These are phyloP conservation scores for Parascedosporium putredinis DNA, from an alignment of 2,329 filamentous ascomycete species.

Conservation along the genomic window DNA sequence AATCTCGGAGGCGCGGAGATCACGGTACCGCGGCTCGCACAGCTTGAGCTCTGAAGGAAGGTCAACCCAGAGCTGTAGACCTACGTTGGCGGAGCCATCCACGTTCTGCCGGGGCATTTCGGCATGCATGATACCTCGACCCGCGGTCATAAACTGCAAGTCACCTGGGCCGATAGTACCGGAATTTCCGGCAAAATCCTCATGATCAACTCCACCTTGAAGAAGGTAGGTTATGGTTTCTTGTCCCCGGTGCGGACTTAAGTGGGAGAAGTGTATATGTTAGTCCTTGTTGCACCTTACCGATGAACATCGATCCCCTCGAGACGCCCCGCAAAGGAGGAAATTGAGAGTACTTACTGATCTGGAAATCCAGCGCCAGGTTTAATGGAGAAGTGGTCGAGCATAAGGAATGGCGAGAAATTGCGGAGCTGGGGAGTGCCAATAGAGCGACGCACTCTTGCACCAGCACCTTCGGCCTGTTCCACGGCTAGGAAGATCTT, in stretches of 20 bases:
- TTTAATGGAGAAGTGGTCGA: conserved; percentile 79
- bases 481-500: conserved; percentile 78
- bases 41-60: conserved; percentile 70
- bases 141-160: conserved; percentile 96
- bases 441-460: conserved; percentile 75
- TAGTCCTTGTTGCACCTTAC: no score
- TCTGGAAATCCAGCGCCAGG: conserved; percentile 84
- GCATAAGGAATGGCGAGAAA: conserved; percentile 90
- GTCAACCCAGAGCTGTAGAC: conserved; percentile 94
- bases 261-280: no score
- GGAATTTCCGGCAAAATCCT: conserved; percentile 79
- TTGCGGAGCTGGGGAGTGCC: conserved; percentile 75
- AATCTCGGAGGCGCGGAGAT: conserved; percentile 70
- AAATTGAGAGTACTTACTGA: conserved; percentile 35
- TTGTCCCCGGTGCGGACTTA: conserved; percentile 60
- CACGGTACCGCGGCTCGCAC: conserved; percentile 87
- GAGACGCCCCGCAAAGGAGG: no score
- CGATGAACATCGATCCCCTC: no score
- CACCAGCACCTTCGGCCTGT: conserved; percentile 80
- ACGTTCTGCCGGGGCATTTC: conserved; percentile 81
- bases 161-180: conserved; percentile 83
- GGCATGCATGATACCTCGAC: conserved; percentile 82
- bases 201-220: conserved; percentile 77
- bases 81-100: conserved; percentile 69
- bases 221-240: conserved; percentile 85